Evolutionary conservation across 2,329 filamentous ascomycete genomes (phyloP), one percentile per base, ranked within the genome.

Genomic region (Chrysosporium queenslandicum): DNA sequence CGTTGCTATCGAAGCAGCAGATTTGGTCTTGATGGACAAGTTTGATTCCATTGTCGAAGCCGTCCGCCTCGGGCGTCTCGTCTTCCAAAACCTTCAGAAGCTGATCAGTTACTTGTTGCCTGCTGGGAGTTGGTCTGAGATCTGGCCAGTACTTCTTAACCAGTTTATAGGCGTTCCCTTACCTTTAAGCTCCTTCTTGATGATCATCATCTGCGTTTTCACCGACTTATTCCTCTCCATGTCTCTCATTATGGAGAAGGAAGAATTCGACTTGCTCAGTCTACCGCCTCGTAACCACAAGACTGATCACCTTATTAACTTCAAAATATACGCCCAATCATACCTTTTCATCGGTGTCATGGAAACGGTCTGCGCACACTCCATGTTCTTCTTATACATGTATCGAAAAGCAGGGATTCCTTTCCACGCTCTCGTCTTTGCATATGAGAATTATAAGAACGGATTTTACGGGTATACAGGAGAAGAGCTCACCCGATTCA

Each of bases 161-260:
- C 76, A 79, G 52, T 78, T 75, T 58, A 75, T 79, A 27, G 77
- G 77, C 2, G 70, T 79, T 2, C 77, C 77, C 0, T 66, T 76
- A 0, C 75, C 75, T 0, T 59, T 79, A 0, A 73, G 68, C 36
- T 70, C 75, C 0, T 79, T 79, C 60, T 68, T 79, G 39, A 79
- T 79, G 76, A 78, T 78, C 57, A 76, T 78, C 55, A 77, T 78
- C 47, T 79, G 76, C 52, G 74, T 78, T 55, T 78, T 78, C 55
- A 78, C 75, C 11, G 76, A 78, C 58, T 63, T 77, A 0, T 78
- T 78, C 63, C 63, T 76, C 2, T 74, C 73, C 0, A 62, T 78
- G 0, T 73, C 74, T 0, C 63, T 78, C 1, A 77, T 78, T 55
- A 77, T 77, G 75, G 76, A 79, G 49, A 75, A 76, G 58, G 74